Base-by-base conservation (phyloP, 2,329 filamentous ascomycete genomes). In the Diaporthe sp. region DNA sequence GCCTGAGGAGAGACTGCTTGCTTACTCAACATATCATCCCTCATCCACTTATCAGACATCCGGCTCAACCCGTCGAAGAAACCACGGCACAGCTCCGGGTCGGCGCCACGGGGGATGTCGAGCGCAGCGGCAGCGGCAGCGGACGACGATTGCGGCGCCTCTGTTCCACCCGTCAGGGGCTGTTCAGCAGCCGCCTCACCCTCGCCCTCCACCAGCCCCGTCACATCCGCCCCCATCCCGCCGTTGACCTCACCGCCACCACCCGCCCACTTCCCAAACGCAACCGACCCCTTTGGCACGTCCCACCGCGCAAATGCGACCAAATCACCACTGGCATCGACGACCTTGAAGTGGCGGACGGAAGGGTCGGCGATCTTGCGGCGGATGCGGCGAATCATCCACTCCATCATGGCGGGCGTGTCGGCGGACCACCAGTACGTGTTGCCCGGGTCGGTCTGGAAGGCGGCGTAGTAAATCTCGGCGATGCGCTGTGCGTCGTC, bases 361-460 rank as follows among this genome's bases (percentile, higher is more conserved):
- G 47, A 39, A 4, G n/a, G 32, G 47, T 68, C 63, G n/a, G 4
- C 22, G 15, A 68, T 68, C 63, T 68, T 68, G 8, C 32, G 22
- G 44, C 63, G 63, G 32, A 50, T 68, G 30, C 63, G 63, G 47
- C 32, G 47, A 1, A 53, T 17, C 63, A 37, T 53, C 63, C 63
- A 68, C 32, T 68, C 44, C 44, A 68, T 39, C 63, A 68, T 68
- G 32, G 63, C 44, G 32, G 32, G 1, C 47, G n/a, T 68, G 15
- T 68, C 63, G 30, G 63, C 47, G 25, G 63, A 27, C 63, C 63
- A 68, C 63, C 63, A 68, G 63, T 68, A 68, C 15, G 63, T 68
- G 15, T 68, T 68, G 10, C 63, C 47, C 22, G 32, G 63, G 32
- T 53, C 63, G 32, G 63, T 68, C 63, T 53, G 44, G 63, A 68